These are phyloP conservation scores for Penicillium sp. DNA, from an alignment of 2,329 filamentous ascomycete species.

Conservation along the genomic window DNA sequence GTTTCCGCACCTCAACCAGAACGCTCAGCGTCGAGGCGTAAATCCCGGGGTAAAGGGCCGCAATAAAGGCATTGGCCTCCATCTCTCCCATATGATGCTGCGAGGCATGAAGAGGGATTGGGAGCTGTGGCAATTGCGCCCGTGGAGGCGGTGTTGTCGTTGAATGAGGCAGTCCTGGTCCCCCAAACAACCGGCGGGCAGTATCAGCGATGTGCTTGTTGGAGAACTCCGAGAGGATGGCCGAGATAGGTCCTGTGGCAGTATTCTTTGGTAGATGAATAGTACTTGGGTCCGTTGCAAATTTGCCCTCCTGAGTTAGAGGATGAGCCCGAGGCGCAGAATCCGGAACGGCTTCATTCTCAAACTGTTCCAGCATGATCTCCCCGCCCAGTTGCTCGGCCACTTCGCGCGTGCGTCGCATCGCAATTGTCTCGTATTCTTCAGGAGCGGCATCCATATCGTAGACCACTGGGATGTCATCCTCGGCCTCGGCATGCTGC, in stretches of 20 bases:
- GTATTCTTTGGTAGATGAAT: conserved; percentile 71
- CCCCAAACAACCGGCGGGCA: conserved; percentile 76
- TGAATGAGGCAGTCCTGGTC: conserved; percentile 73
- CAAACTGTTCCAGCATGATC: conserved; percentile 48
- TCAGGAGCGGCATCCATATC: conserved; percentile 32
- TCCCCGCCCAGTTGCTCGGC: conserved; percentile 44
- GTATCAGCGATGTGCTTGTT: conserved; percentile 73
- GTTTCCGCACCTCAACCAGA: conserved; percentile 61
- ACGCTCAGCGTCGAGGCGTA: conserved; percentile 61
- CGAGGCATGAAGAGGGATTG: conserved; percentile 59
- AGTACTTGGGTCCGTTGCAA: conserved; percentile 71
- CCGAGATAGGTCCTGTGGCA: conserved; percentile 69
- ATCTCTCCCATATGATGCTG: conserved; percentile 62
- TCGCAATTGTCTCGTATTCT: conserved; percentile 34
- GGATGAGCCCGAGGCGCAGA: conserved; percentile 67
- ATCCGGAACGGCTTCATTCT: conserved; percentile 42
- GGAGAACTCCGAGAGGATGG: conserved; percentile 68
- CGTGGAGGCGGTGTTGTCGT: conserved; percentile 65
- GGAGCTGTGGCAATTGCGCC: conserved; percentile 55
- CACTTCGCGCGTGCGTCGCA: conserved; percentile 41
- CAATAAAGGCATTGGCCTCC: conserved; percentile 62
- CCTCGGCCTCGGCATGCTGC: conserved; percentile 17
- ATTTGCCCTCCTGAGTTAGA: conserved; percentile 72
- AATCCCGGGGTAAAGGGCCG: conserved; percentile 62
- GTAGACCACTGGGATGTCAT: conserved; percentile 31